Conservation (phyloP, 2,329 filamentous ascomycete genomes). For the Penicillium fuscoglaucum region DNA sequence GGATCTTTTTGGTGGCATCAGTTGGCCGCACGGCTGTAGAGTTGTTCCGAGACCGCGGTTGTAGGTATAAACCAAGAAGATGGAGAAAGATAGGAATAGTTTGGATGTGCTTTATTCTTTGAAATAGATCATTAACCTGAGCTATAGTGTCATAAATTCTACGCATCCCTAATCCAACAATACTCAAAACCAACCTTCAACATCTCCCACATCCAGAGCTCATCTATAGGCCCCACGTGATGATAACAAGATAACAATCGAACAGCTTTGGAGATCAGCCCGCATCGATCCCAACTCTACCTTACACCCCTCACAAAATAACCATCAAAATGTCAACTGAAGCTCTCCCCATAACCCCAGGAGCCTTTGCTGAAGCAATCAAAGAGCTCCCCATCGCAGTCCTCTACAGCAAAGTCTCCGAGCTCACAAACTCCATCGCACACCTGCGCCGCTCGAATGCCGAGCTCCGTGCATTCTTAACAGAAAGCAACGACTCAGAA, state of each 20-base stretch:
- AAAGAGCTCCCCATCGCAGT: constrained; percentile 58
- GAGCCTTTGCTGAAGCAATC: constrained; percentile 57
- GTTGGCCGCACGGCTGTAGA: constrained; percentile 2
- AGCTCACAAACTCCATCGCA: constrained; percentile 60
- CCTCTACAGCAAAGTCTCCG: constrained; percentile 61
- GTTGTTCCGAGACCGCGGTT: constrained; percentile 9
- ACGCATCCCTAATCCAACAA: not conserved
- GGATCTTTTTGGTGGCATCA: constrained; percentile 18
- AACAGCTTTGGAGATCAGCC: not conserved
- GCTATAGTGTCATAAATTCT: not conserved
- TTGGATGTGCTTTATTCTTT: not conserved
- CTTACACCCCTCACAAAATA: not conserved
- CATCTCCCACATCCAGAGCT: not conserved
- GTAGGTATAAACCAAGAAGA: not conserved
- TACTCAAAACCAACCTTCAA: not conserved
- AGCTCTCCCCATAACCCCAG: constrained; percentile 51
- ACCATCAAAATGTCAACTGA: constrained; percentile 49
- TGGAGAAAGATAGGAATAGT: not conserved
- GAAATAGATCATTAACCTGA: too few relatives aligned
- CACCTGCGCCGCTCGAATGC: constrained; percentile 60
- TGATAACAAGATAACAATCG: constrained; percentile 21
- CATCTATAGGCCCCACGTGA: constrained; percentile 16
- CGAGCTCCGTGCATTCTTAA: constrained; percentile 55
- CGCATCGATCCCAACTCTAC: not conserved
- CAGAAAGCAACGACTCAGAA: constrained; percentile 52